phyloP scores from a whole-genome alignment of 495 filamentous ascomycete species.

The Podospora comata region DNA sequence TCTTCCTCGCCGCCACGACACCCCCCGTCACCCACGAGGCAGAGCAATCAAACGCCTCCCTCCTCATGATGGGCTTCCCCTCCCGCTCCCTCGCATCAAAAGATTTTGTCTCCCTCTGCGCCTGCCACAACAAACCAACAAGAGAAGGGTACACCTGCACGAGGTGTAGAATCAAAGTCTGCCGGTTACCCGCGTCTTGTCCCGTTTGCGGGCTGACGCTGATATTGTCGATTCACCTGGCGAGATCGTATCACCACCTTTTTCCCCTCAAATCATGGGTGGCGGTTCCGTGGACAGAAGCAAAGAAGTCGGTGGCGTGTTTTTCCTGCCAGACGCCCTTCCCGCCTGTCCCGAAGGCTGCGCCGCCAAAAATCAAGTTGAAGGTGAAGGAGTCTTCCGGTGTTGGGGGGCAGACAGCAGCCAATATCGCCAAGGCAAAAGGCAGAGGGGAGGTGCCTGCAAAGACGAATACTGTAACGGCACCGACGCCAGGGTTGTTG shows the following conservation, averaged over 20 bases:
- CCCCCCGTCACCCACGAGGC: conserved; percentile 68
- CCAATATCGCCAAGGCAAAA: conserved; percentile 15
- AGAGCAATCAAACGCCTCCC: conserved; percentile 66
- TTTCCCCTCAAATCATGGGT: conserved; percentile 90
- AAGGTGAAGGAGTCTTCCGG: conserved; percentile 22
- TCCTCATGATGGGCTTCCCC: conserved; percentile 99
- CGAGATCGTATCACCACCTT: conserved; percentile 91
- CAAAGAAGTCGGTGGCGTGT: conserved; percentile 50
- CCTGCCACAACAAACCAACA: conserved; percentile 82
- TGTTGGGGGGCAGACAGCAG: not conserved
- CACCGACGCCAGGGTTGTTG: not conserved
- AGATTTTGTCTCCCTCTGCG: conserved; percentile 69
- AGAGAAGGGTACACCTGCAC: conserved; percentile 91
- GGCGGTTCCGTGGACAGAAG: conserved; percentile 79
- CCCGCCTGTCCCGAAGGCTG: conserved; percentile 35
- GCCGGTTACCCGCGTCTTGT: conserved; percentile 85
- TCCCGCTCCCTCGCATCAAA: conserved; percentile 73
- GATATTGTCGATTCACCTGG: conserved; percentile 92
- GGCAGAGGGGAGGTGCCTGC: conserved; percentile 13
- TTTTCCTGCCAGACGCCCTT: conserved; percentile 53
- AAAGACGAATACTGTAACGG: not conserved
- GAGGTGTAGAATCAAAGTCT: conserved; percentile 84
- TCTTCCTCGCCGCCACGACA: conserved; percentile 84
- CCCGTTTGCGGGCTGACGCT: conserved; percentile 89
- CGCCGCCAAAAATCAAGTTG: conserved; percentile 2